Conservation (phyloP, 805 yeast species). For the Starmerella apis region DNA sequence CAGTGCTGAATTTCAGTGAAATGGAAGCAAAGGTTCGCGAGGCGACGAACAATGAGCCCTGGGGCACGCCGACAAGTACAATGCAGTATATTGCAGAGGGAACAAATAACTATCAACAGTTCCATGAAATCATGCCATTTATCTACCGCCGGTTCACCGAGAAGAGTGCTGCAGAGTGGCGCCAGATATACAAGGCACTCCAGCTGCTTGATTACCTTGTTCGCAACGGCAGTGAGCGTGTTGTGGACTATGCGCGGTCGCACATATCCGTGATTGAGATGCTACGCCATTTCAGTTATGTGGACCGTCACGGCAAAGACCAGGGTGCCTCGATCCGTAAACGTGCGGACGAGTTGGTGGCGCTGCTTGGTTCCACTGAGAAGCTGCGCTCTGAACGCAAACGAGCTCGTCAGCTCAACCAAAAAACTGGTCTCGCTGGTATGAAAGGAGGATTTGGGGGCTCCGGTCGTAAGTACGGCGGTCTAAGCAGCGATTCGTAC, state of each 20-base stretch:
- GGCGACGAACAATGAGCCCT: conserved; percentile 97
- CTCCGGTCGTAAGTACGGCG: conserved; percentile 32
- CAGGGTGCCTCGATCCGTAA: conserved; percentile 93
- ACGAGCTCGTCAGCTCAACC: conserved; percentile 76
- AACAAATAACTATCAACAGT: conserved; percentile 54
- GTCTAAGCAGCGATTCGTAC: conserved; percentile 29
- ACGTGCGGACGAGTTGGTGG: conserved; percentile 66
- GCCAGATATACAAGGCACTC: conserved; percentile 90
- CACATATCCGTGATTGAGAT: conserved; percentile 70
- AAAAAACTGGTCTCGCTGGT: conserved; percentile 43
- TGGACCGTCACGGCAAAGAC: conserved; percentile 86
- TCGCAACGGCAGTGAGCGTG: conserved; percentile 87
- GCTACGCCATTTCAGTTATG: conserved; percentile 88
- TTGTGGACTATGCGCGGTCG: conserved; percentile 87
- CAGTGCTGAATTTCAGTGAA: conserved; percentile 89
- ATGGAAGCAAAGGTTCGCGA: conserved; percentile 88
- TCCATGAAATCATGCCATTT: conserved; percentile 41
- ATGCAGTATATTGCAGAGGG: conserved; percentile 96
- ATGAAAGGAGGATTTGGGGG: conserved; percentile 34
- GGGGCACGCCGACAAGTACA: conserved; percentile 88
- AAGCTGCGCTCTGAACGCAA: conserved; percentile 73
- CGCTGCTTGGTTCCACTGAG: conserved; percentile 64
- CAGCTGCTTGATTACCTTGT: conserved; percentile 84
- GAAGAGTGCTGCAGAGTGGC: conserved; percentile 92
- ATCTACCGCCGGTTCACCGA: conserved; percentile 76